Evolutionary conservation across 768 basidiomycete species (phyloP), one percentile per base, ranked within the genome.

Genomic region (Mycena maculata): DNA sequence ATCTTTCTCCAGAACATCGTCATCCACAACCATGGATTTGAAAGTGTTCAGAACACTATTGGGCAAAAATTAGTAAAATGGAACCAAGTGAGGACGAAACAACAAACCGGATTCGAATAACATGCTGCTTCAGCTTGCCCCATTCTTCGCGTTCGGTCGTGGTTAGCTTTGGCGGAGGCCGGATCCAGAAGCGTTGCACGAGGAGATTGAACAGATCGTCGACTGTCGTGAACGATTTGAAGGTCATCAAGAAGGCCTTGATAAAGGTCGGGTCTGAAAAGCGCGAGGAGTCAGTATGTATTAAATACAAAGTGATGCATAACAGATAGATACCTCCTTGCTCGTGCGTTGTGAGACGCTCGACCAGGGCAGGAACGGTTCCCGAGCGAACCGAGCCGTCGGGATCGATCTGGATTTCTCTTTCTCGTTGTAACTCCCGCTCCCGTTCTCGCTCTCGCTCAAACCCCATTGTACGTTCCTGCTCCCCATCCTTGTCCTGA

Each of bases 241-340:
- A 98, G 1, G 97, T 98, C 88, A 98, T 91, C 70, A 99, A 80
- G 86, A 99, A 99, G 1, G 96, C 91, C 75, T 91, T 90, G 76
- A 86, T 92, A 79, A 92, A 97, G 8, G 87, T 86, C 0, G 90
- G 86, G 77, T 98, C 92, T 92, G n/a, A n/a, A n/a, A n/a, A n/a
- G n/a, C n/a, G n/a, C n/a, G n/a, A 55, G 41, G 71, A 63, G 56
- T 60, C 22, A 31, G 13, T 6, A 36, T 36, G 33, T 6, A 36
- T 36, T 36, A 18, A 36, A 8, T 52, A 22, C 50, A 22, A 12
- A 22, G 33, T 9, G 11, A 52, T 52, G 50, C 5, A n/a, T 36
- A 33, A 25, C 10, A 38, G 25, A 31, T n/a, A 76, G 89, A 74
- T 71, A 94, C 95, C 93, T 59, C 89, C 88, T 72, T 90, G 88